Conservation (phyloP, 2,329 filamentous ascomycete genomes). For the Penicillium oxalicum region DNA sequence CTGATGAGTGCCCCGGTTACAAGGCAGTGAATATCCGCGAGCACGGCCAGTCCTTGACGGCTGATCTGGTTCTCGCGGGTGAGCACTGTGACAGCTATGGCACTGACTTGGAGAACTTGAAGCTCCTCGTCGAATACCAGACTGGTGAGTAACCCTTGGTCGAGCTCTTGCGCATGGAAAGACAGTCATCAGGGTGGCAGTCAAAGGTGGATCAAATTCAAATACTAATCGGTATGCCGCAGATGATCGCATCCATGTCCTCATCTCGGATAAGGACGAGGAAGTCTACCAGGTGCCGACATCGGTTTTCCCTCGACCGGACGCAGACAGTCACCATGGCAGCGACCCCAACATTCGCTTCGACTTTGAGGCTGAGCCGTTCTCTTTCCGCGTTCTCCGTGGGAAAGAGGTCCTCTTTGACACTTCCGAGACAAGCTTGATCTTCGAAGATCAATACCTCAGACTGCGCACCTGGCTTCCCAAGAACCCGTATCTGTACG, state of each 20-base stretch:
- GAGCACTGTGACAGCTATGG: conserved; percentile 57
- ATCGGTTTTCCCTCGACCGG: conserved; percentile 59
- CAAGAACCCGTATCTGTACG: conserved; percentile 64
- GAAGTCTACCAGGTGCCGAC: conserved; percentile 70
- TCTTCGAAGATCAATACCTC: conserved; percentile 76
- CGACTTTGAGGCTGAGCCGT: conserved; percentile 51
- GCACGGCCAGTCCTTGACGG: conserved; percentile 51
- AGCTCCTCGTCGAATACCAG: conserved; percentile 57
- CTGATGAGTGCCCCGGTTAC: conserved; percentile 34
- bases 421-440: conserved; percentile 57
- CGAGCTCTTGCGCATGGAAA: too few species aligned
- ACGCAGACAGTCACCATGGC: conserved; percentile 41
- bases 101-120: conserved; percentile 51
- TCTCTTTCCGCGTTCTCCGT: conserved; percentile 58
- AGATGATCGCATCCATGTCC: conserved; percentile 66
- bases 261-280: conserved; percentile 64
- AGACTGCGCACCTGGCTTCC: conserved; percentile 66
- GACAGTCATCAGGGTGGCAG: too few species aligned
- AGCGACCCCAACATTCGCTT: conserved; percentile 41
- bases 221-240: background rate
- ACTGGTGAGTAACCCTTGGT: conserved; percentile 42
- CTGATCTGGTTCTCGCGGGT: conserved; percentile 64
- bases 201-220: background rate
- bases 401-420: conserved; percentile 54
- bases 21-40: conserved; percentile 32